Evolutionary conservation across 495 filamentous ascomycete species (phyloP), one percentile per base, ranked within the genome.

Genomic region (Hyaloscypha variabilis): DNA sequence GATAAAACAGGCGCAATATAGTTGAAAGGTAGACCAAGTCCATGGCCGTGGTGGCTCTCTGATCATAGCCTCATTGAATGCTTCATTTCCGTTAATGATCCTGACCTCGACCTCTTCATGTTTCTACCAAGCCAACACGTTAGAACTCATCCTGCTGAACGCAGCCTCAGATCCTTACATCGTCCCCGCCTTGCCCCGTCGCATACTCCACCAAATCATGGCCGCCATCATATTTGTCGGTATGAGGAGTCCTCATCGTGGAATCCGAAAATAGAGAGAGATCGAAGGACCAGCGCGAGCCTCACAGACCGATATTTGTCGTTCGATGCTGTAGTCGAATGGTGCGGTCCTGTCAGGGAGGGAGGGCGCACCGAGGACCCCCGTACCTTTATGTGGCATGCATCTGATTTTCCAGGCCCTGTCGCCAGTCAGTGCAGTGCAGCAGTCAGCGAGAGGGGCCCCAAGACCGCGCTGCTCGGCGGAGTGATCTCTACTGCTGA

Each of bases 1-100:
- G 36, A 81, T 72, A 53, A 77, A 71, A 52, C 74, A 75, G 42
- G 76, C 76, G 63, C 61, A 56, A 60, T 80, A 79, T 2, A 80
- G 66, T 49, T 73, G 71, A 14, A 75, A 34, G 50, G 77, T 77
- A 8, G 66, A 63, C 24, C 52, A 73, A 17, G 76, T 79, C 66
- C 72, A 80, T 34, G 78, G 72, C 28, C 51, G 63, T 1, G 74
- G 74, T 6, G 74, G 74, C 50, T 76, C 73, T 66, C 73, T 75
- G 42, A 76, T 46, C 67, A 75, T 72, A 24, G 74, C 74, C 65
- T 75, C 73, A 29, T 70, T 74, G 67, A 75, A 76, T 21, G 74
- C 74, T 55, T 75, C 74, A 67, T 76, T 74, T 57, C 74, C 74
- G 39, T 25, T 60, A 50, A 75, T 69, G 49, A 76, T 61, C 54